Evolutionary conservation across 129 eudicot genomes (phyloP), one percentile per base, ranked within the genome.

Genomic region (Centella asiatica): DNA sequence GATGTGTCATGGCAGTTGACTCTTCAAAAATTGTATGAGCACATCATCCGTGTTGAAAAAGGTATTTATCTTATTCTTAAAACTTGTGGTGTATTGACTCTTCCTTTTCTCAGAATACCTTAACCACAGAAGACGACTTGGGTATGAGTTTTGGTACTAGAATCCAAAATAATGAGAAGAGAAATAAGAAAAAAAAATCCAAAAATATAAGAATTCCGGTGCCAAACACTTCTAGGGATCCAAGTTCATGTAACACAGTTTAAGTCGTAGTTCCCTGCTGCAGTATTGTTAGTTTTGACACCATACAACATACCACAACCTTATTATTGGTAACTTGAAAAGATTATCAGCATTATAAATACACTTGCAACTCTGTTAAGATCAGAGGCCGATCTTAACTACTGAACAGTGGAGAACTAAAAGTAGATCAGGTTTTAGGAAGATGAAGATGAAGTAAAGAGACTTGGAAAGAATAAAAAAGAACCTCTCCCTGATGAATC

Each of bases 1-100:
- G 93, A 92, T 65, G 44, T 75, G 46, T 84, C 98, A 62, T 92
- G 87, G 87, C 98, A 92, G 79, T 54, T 84, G 60, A 79, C 84
- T 50, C 90, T 84, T 52, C 95, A 87, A 69, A 92, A 72, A 78
- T 60, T 80, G 54, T 92, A 95, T 86, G 98, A 87, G 66, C 74
- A 69, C 68, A 71, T 84, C 28, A 50, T 60, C 31, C 24, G 47
- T 15, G 74, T 68, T 52, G 81, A 72, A 74, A 81, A 64, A 77
- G 94, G 94, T 83, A 48, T 29, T 14, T 25, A 19, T 24, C 14
- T 48, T 12, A 5, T 19, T 37, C 62, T 56, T 5, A 56, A 31
- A 32, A 32, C 3, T 9, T 14, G 22, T 53, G 25, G 25, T 27
- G 15, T 5, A 11, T 23, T 32, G 22, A 23, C 22, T 12, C 3